phyloP scores from a whole-genome alignment of 2,329 filamentous ascomycete genomes.

The Magnaporthiopsis poae region DNA sequence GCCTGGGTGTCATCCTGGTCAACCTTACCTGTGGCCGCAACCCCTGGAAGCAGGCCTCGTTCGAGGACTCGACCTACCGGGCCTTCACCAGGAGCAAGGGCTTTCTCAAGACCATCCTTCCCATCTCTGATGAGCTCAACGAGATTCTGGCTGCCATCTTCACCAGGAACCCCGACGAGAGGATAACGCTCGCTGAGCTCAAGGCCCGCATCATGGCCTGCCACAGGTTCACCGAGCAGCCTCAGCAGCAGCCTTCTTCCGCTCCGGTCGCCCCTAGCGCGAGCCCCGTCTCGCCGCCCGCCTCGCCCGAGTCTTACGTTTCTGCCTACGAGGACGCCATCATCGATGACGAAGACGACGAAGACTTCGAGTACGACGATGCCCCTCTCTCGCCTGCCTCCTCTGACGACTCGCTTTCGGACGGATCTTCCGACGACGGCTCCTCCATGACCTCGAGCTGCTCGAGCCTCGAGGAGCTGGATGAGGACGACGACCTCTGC shows the following conservation, averaged over 20 bases:
- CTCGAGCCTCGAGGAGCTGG: constrained; percentile 23
- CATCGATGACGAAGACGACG: constrained; percentile 21
- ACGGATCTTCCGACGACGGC: constrained; percentile 14
- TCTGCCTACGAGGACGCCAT: constrained; percentile 34
- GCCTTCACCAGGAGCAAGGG: constrained; percentile 75
- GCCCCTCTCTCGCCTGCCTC: constrained; percentile 40
- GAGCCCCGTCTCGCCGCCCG: constrained; percentile 30
- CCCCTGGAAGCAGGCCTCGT: constrained; percentile 93
- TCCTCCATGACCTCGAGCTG: constrained; percentile 36
- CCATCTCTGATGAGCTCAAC: constrained; percentile 81
- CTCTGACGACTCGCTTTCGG: constrained; percentile 22
- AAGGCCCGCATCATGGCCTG: constrained; percentile 68
- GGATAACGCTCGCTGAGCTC: constrained; percentile 74
- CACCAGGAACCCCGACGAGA: constrained; percentile 69
- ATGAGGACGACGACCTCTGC: constrained; percentile 42
- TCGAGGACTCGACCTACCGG: constrained; percentile 88
- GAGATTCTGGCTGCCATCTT: constrained; percentile 80
- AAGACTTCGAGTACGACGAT: constrained; percentile 32
- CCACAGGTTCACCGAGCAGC: constrained; percentile 55
- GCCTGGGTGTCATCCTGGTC: constrained; percentile 86
- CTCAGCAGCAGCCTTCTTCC: constrained; percentile 4
- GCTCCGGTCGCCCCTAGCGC: constrained; percentile 19
- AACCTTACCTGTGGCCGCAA: constrained; percentile 97
- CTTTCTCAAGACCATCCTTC: constrained; percentile 87
- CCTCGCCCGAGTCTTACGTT: constrained; percentile 40